These are phyloP conservation scores for Theobroma cacao DNA, from an alignment of 345 rosid species.

Conservation along the genomic window DNA sequence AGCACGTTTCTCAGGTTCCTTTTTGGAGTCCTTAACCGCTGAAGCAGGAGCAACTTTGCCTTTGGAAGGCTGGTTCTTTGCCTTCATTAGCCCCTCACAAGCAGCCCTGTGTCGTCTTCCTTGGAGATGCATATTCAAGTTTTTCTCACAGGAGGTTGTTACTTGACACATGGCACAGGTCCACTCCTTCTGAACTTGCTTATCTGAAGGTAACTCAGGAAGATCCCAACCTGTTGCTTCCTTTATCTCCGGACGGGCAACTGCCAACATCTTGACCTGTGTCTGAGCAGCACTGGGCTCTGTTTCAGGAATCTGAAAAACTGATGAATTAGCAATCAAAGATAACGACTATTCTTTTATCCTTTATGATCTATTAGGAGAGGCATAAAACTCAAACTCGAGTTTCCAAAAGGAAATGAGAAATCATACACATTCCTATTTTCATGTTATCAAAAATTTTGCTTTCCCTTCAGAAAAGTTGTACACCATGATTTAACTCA, in stretches of 20 bases:
- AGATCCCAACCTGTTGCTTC: background rate
- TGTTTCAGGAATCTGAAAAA: slow-evolving; percentile 1
- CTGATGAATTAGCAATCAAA: background rate
- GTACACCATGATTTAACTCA: background rate
- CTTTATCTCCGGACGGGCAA: background rate
- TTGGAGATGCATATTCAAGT: slow-evolving; percentile 19
- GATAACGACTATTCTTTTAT: background rate
- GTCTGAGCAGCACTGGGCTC: background rate
- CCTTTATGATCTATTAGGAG: background rate
- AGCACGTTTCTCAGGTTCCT: background rate
- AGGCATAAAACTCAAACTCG: background rate
- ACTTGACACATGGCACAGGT: slow-evolving; percentile 29
- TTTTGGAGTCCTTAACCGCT: background rate
- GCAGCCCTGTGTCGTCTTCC: slow-evolving; percentile 26
- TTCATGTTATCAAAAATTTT: background rate
- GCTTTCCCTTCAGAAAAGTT: background rate
- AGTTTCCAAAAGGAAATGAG: background rate
- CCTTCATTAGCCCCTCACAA: slow-evolving; percentile 11
- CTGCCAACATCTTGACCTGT: background rate
- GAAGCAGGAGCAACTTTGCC: background rate
- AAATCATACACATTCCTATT: background rate
- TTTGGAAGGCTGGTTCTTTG: slow-evolving; percentile 16
- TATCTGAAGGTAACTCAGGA: background rate
- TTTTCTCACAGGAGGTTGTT: slow-evolving; percentile 8
- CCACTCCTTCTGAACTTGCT: slow-evolving; percentile 27